Evolutionary conservation across 2,329 filamentous ascomycete genomes (phyloP), one percentile per base, ranked within the genome.

Genomic region (Drechmeria coniospora): DNA sequence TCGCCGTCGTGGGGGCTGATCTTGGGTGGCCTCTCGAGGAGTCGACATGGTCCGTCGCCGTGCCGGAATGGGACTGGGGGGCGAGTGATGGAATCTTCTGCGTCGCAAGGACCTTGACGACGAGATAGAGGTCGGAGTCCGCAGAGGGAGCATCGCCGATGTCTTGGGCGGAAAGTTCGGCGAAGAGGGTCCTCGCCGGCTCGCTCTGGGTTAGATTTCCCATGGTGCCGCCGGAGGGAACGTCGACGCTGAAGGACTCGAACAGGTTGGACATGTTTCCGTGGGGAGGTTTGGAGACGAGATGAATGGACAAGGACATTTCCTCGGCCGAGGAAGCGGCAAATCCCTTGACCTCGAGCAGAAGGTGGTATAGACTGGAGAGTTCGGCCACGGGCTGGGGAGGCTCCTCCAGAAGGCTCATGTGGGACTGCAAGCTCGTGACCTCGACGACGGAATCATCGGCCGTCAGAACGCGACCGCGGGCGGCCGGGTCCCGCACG

Each of bases 371-470:
- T 29, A 92, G 57, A 20, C 80, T 64, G 1, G 71, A 74, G 27
- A 76, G 65, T 40, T 83, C 84, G 11, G 70, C 54, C 8, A 69
- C 59, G 4, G 70, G 62, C 13, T 70, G 68, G 0, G 84, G 86
- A n/a, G 76, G 72, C 40, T 81, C 78, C 32, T 93, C 78, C 25
- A 98, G 63, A 43, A 95, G 67, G 51, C 84, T 92, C 90, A 98
- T 98, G 46, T 86, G 72, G 4, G 90, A 92, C 57, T 98, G 92
- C 31, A 95, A 61, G 47, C 75, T 83, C 6, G 87, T 87, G 38
- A 94, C 71, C 32, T 93, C 80, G 16, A 95, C 79, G 4, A 90
- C 81, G 1, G 86, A 93, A 52, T 98, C 90, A 29, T 94, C 79
- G 9, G 81, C 83, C 0, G 86, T 94, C 42, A 98, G 56, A 16